These are phyloP conservation scores for Fraxinus americana DNA, from an alignment of 257 asterid species.

Conservation along the genomic window DNA sequence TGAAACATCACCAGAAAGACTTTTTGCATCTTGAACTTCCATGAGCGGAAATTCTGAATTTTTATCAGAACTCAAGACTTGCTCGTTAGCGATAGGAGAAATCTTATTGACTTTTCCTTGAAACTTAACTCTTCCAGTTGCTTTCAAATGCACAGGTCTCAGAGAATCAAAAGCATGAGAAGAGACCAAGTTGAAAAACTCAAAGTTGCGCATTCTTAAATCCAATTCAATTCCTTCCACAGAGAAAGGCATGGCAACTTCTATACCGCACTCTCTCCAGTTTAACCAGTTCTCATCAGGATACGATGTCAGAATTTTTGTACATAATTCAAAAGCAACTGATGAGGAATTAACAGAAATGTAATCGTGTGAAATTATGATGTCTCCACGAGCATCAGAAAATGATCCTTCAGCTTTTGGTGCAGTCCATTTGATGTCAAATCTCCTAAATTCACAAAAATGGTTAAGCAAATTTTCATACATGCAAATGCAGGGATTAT, in stretches of 20 bases:
- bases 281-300: constrained; percentile 53
- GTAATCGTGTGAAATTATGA: constrained; percentile 86
- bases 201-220: constrained; percentile 88
- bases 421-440: constrained; percentile 98
- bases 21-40: constrained; percentile 47
- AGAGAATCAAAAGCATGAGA: constrained; percentile 89
- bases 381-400: constrained; percentile 99
- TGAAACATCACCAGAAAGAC: constrained; percentile 85
- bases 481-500: constrained; percentile 12
- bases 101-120: constrained; percentile 81
- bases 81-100: constrained; percentile 33
- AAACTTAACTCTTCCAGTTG: constrained; percentile 95
- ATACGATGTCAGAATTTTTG: constrained; percentile 80
- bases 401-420: constrained; percentile 98
- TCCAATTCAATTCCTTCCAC: constrained; percentile 96
- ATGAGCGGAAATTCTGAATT: constrained; percentile 29
- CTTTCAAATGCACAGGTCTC: constrained; percentile 90
- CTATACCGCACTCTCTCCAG: constrained; percentile 59
- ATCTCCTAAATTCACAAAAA: constrained; percentile 60
- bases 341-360: constrained; percentile 89
- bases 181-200: constrained; percentile 84
- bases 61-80: constrained; percentile 35
- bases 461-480: constrained; percentile 24
- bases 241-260: constrained; percentile 60
- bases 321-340: constrained; percentile 84